Conservation (phyloP, 768 basidiomycete species). For the Calocybe gangraenosa region DNA sequence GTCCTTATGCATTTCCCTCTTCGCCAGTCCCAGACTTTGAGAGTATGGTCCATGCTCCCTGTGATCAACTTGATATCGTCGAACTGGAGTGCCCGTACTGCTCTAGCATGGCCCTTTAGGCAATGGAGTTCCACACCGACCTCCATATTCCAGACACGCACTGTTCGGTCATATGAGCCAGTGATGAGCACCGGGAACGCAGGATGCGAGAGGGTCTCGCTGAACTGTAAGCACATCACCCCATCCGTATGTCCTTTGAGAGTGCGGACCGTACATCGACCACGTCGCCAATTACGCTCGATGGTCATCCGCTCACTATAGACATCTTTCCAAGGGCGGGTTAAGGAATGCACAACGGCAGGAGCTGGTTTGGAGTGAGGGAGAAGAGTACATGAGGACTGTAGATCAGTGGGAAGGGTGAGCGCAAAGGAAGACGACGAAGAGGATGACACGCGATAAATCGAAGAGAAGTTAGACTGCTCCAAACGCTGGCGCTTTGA, state of each 20-base stretch:
- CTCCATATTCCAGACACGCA: conserved; percentile 95
- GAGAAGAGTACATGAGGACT: conserved; percentile 22
- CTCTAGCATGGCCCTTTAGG: conserved; percentile 86
- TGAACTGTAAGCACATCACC: conserved; percentile 96
- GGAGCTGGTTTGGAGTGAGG: conserved; percentile 25
- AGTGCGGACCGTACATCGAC: conserved; percentile 79
- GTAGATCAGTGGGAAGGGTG: conserved; percentile 7
- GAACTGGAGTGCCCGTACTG: conserved; percentile 91
- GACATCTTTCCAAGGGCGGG: conserved; percentile 97
- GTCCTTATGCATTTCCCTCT: conserved; percentile 84
- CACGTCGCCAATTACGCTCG: conserved; percentile 96
- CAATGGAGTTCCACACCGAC: conserved; percentile 80
- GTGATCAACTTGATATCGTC: conserved; percentile 95
- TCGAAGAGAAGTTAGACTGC: conserved; percentile 20
- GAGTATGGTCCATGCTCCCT: conserved; percentile 92
- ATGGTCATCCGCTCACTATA: conserved; percentile 96
- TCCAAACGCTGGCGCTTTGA: conserved; percentile 45
- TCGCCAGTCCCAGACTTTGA: conserved; percentile 97
- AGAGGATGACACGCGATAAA: conserved; percentile 12
- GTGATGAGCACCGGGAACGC: conserved; percentile 94
- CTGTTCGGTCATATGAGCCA: conserved; percentile 94
- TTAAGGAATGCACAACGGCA: conserved; percentile 34
- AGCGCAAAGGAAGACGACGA: conserved; percentile 11
- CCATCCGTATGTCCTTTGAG: conserved; percentile 93
- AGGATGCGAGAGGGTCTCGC: conserved; percentile 77